Conservation (phyloP, 371 early-diverging fungal genomes). For the Mortierella sp. region DNA sequence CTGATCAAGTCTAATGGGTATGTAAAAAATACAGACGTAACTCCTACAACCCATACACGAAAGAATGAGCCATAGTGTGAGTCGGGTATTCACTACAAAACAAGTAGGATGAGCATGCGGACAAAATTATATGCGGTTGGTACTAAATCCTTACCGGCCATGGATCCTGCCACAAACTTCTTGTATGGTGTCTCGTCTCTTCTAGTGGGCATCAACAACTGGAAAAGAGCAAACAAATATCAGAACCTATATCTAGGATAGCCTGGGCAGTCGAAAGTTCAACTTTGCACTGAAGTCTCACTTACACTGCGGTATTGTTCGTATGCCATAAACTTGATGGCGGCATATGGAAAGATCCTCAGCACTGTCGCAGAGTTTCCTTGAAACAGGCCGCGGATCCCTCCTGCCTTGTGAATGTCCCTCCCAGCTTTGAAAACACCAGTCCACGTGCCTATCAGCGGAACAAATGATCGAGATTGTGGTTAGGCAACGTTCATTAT, state of each 20-base stretch:
- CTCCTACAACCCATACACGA: conserved; percentile 67
- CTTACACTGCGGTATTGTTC: conserved; percentile 87
- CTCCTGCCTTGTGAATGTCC: conserved; percentile 79
- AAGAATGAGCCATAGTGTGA: not conserved
- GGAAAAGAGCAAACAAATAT: conserved; percentile 1
- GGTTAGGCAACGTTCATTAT: not conserved
- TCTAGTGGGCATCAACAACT: conserved; percentile 80
- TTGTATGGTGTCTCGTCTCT: conserved; percentile 69
- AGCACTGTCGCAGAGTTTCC: conserved; percentile 95
- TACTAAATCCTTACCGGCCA: conserved; percentile 71
- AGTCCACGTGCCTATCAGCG: conserved; percentile 77
- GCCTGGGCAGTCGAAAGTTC: not conserved
- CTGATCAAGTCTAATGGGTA: conserved; percentile 96
- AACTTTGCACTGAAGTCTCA: not conserved
- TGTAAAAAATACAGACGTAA: conserved; percentile 90
- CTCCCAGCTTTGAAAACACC: conserved; percentile 88
- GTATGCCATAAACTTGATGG: conserved; percentile 95
- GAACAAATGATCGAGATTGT: not conserved
- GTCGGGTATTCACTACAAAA: not conserved
- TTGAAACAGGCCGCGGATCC: conserved; percentile 90
- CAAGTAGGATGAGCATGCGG: not conserved
- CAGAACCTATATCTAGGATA: not conserved
- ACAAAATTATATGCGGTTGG: not conserved
- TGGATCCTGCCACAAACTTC: conserved; percentile 81
- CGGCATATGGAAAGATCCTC: conserved; percentile 96